phyloP scores from a whole-genome alignment of 2,329 filamentous ascomycete species.

The Stachybotrys elegans region DNA sequence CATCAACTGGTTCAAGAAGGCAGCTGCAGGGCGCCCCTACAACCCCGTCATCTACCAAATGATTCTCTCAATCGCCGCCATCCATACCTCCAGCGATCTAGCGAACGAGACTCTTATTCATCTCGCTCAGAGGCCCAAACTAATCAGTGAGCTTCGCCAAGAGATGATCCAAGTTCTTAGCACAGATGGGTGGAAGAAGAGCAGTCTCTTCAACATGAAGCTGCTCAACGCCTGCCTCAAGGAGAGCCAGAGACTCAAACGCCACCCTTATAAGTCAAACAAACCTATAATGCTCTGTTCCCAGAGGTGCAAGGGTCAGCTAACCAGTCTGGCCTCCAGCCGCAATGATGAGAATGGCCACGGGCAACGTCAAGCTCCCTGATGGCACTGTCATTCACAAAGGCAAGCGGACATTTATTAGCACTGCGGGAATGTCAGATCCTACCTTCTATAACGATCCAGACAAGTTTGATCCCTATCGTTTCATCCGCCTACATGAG shows the following conservation, averaged over 20 bases:
- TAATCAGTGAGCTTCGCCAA: slow-evolving; percentile 31
- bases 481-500: slow-evolving; percentile 21
- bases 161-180: slow-evolving; percentile 24
- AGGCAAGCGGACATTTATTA: slow-evolving; percentile 13
- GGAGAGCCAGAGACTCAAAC: slow-evolving; percentile 8
- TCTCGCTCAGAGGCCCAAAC: slow-evolving; percentile 34
- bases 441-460: slow-evolving; percentile 17
- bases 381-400: slow-evolving; percentile 18
- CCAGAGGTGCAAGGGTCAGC: too few species aligned
- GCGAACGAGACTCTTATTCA: slow-evolving; percentile 9
- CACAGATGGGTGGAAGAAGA: slow-evolving; percentile 32
- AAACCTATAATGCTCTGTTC: background rate
- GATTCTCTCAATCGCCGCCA: slow-evolving; percentile 38
- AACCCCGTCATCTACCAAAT: slow-evolving; percentile 12
- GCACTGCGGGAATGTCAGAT: slow-evolving; percentile 14
- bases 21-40: slow-evolving; percentile 21
- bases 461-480: slow-evolving; percentile 18
- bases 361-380: slow-evolving; percentile 2
- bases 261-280: background rate
- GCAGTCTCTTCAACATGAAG: slow-evolving; percentile 20
- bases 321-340: too few species aligned
- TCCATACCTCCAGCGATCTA: slow-evolving; percentile 44
- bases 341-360: slow-evolving; percentile 5
- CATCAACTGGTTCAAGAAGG: slow-evolving; percentile 49
- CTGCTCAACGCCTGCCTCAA: slow-evolving; percentile 8